Evolutionary conservation across 2,329 filamentous ascomycete species (phyloP).

Genomic region (Clarireedia sp.): DNA sequence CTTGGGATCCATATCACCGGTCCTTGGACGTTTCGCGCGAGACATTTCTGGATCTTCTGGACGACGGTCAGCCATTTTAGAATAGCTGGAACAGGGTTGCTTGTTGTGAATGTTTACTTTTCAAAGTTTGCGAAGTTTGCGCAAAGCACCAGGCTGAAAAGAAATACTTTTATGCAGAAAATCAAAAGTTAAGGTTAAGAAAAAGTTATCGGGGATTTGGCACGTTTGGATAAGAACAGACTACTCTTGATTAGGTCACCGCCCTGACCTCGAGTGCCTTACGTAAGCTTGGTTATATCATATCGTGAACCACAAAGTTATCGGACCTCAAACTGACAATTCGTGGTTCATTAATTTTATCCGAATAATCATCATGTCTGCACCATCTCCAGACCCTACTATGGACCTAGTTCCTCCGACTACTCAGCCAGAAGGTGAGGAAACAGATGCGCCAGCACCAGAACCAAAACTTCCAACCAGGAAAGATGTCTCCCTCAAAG

Average conservation of each 20-base stretch:
- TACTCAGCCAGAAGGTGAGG: slow-evolving; percentile 23
- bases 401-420: slow-evolving; percentile 25
- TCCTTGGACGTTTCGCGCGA: slow-evolving; percentile 39
- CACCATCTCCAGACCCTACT: slow-evolving; percentile 27
- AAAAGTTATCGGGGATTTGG: slow-evolving; percentile 10
- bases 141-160: slow-evolving; percentile 17
- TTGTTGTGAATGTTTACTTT: slow-evolving; percentile 23
- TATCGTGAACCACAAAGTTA: neutral
- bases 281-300: slow-evolving; percentile 3
- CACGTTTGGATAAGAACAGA: neutral
- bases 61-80: slow-evolving; percentile 48
- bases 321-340: neutral
- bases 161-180: slow-evolving; percentile 1
- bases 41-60: slow-evolving; percentile 40
- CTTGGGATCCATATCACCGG: slow-evolving; percentile 39
- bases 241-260: slow-evolving; percentile 9
- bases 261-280: neutral
- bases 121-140: slow-evolving; percentile 11
- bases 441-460: slow-evolving; percentile 39
- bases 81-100: slow-evolving; percentile 13
- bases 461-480: slow-evolving; percentile 65
- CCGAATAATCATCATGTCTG: slow-evolving; percentile 23
- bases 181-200: neutral
- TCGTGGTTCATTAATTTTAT: slow-evolving; percentile 3
- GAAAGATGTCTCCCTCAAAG: slow-evolving; percentile 86